Percentiles rank a stretch among this genome's conserved stretches.
These are phyloP conservation scores for Erucastrum elatum DNA, from an alignment of 345 rosid genomes.

Conservation along the genomic window DNA sequence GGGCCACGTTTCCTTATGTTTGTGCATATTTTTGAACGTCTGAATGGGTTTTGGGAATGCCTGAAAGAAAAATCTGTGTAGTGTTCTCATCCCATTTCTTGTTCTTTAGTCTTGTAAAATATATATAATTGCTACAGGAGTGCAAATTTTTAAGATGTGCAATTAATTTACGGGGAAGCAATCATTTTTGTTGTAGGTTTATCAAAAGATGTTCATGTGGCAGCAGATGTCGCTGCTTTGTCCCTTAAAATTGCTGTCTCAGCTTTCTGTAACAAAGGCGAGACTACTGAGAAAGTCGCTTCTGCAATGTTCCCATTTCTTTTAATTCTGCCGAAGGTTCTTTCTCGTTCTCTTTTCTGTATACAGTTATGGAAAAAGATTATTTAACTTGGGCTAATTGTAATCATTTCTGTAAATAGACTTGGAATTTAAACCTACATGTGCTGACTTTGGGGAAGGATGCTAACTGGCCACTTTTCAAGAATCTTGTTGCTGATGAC, in stretches of 20 bases:
- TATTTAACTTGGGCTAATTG: constrained; percentile 7
- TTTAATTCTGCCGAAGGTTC: constrained; percentile 70
- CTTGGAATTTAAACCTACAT: constrained; percentile 58
- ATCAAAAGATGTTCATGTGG: constrained; percentile 46
- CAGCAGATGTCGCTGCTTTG: constrained; percentile 59
- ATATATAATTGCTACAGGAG: neutral
- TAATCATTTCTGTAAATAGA: constrained; percentile 47
- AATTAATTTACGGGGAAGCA: neutral
- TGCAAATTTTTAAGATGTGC: constrained; percentile 2
- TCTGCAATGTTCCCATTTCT: constrained; percentile 76
- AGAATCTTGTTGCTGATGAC: constrained; percentile 50
- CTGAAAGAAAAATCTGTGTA: constrained; percentile 5
- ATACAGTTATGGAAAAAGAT: neutral
- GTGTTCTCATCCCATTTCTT: constrained; percentile 18
- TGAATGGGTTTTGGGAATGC: constrained; percentile 12
- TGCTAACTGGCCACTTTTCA: constrained; percentile 66
- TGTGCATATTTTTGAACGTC: neutral
- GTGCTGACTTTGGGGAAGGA: constrained; percentile 62
- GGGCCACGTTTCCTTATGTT: neutral
- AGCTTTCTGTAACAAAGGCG: constrained; percentile 45
- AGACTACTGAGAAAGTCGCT: constrained; percentile 56
- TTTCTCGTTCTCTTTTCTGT: constrained; percentile 7
- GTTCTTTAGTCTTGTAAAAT: neutral
- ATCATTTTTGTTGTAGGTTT: constrained; percentile 51
- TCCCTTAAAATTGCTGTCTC: constrained; percentile 57